Evolutionary conservation across 2,329 filamentous ascomycete genomes (phyloP).

Genomic region (Phialophora macrospora): DNA sequence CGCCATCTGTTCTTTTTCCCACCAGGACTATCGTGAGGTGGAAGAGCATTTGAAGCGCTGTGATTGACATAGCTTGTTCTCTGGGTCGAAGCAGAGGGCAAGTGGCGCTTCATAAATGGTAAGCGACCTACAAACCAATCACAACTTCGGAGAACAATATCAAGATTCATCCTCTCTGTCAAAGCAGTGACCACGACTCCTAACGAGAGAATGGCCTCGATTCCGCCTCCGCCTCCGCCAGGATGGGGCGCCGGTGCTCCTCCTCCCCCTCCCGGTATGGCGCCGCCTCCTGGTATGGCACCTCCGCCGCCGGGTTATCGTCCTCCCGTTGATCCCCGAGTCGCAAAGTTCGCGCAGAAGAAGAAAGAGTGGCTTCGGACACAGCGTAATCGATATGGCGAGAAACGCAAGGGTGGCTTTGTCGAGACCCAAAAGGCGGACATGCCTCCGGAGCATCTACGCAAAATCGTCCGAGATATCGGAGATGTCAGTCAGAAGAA

Average conservation of each 20-base stretch:
- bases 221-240: constrained; percentile 70
- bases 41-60: constrained; percentile 7
- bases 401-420: constrained; percentile 95
- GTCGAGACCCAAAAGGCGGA: constrained; percentile 98
- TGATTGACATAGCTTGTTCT: constrained; percentile 16
- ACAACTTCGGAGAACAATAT: constrained; percentile 10
- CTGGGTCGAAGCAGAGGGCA: constrained; percentile 24
- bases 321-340: constrained; percentile 77
- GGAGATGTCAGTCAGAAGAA: constrained; percentile 99
- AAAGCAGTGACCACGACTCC: constrained; percentile 29
- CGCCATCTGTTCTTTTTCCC: neutral
- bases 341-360: constrained; percentile 96
- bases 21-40: constrained; percentile 2
- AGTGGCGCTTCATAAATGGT: constrained; percentile 33
- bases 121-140: constrained; percentile 32
- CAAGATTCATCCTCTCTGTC: constrained; percentile 35
- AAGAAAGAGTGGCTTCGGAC: constrained; percentile 97
- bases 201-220: constrained; percentile 58
- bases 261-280: constrained; percentile 56
- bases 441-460: constrained; percentile 96
- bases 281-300: constrained; percentile 66
- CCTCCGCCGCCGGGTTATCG: constrained; percentile 86
- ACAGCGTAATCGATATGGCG: constrained; percentile 90
- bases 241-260: constrained; percentile 63
- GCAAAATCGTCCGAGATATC: constrained; percentile 98